Conservation (phyloP, 2,329 filamentous ascomycete species). For the Ophiobolus disseminans region DNA sequence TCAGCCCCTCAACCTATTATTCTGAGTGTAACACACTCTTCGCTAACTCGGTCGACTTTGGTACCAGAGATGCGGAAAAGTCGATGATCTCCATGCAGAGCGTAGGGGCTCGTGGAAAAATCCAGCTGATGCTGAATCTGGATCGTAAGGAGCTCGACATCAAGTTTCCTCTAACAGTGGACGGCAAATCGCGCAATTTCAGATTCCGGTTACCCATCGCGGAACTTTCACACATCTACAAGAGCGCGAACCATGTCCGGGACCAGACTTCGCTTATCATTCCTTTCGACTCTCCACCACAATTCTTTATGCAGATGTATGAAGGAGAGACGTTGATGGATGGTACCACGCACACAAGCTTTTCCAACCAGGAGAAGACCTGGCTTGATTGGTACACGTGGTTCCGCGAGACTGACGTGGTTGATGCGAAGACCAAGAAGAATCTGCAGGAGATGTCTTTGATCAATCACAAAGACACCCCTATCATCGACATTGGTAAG, state of each 20-base stretch:
- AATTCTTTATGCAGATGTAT: slow-evolving; percentile 51
- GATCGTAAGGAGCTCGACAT: slow-evolving; percentile 54
- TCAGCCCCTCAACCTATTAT: slow-evolving; percentile 29
- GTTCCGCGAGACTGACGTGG: slow-evolving; percentile 70
- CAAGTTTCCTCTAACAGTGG: slow-evolving; percentile 50
- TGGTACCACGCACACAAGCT: slow-evolving; percentile 14
- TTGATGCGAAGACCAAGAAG: slow-evolving; percentile 48
- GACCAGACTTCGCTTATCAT: slow-evolving; percentile 35
- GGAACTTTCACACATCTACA: slow-evolving; percentile 52
- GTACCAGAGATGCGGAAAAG: slow-evolving; percentile 61
- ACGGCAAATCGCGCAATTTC: slow-evolving; percentile 33
- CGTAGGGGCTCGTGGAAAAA: slow-evolving; percentile 30
- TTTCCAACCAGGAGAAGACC: slow-evolving; percentile 30
- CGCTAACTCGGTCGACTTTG: slow-evolving; percentile 65
- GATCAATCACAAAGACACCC: slow-evolving; percentile 51
- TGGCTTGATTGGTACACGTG: slow-evolving; percentile 67
- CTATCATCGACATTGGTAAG: slow-evolving; percentile 67
- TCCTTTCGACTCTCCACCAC: slow-evolving; percentile 49
- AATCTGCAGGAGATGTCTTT: slow-evolving; percentile 28
- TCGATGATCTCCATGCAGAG: slow-evolving; percentile 68
- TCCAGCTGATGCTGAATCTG: slow-evolving; percentile 54
- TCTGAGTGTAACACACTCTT: slow-evolving; percentile 33
- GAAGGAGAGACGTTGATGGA: slow-evolving; percentile 17
- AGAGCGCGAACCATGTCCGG: slow-evolving; percentile 13
- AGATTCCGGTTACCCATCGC: slow-evolving; percentile 56